Evolutionary conservation across 2,329 filamentous ascomycete species (phyloP).

Genomic region (Helotiales sp.): DNA sequence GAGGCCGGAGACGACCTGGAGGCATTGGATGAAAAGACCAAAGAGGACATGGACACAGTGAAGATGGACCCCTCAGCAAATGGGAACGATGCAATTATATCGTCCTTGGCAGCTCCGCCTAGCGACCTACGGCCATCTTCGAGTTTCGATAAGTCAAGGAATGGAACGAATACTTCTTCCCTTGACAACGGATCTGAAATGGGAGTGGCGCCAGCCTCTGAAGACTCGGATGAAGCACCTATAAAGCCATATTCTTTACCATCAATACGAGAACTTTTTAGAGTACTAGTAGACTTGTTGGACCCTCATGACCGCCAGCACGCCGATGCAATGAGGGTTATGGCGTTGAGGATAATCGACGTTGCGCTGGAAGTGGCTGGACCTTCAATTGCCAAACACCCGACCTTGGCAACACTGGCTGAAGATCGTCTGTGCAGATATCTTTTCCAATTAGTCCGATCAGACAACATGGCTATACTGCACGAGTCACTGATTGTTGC

Average conservation of each 20-base stretch:
- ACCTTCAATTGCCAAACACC: slow-evolving; percentile 90
- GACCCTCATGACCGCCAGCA: slow-evolving; percentile 92
- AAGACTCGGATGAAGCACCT: slow-evolving; percentile 43
- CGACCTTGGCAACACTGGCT: slow-evolving; percentile 80
- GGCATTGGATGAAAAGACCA: slow-evolving; percentile 63
- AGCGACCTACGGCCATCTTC: slow-evolving; percentile 40
- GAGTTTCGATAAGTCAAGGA: slow-evolving; percentile 42
- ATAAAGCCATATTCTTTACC: slow-evolving; percentile 90
- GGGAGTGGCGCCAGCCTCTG: slow-evolving; percentile 30
- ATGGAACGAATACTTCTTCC: slow-evolving; percentile 16
- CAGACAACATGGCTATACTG: slow-evolving; percentile 92
- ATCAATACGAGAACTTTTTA: slow-evolving; percentile 90
- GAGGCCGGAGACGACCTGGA: slow-evolving; percentile 69
- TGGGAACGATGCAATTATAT: slow-evolving; percentile 58
- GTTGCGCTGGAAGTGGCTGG: slow-evolving; percentile 95
- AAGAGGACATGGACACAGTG: slow-evolving; percentile 70
- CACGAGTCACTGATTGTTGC: slow-evolving; percentile 92
- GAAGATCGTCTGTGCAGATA: slow-evolving; percentile 93
- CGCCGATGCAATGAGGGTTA: slow-evolving; percentile 93
- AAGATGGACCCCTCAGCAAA: slow-evolving; percentile 82
- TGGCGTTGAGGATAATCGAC: slow-evolving; percentile 96
- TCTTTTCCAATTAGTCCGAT: slow-evolving; percentile 92
- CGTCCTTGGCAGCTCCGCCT: slow-evolving; percentile 47
- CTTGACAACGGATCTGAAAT: slow-evolving; percentile 29
- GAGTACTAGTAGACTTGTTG: slow-evolving; percentile 88